These are phyloP conservation scores for Plasmodium cynomolgi DNA, from an alignment of 169 alveolate species.

Conservation along the genomic window DNA sequence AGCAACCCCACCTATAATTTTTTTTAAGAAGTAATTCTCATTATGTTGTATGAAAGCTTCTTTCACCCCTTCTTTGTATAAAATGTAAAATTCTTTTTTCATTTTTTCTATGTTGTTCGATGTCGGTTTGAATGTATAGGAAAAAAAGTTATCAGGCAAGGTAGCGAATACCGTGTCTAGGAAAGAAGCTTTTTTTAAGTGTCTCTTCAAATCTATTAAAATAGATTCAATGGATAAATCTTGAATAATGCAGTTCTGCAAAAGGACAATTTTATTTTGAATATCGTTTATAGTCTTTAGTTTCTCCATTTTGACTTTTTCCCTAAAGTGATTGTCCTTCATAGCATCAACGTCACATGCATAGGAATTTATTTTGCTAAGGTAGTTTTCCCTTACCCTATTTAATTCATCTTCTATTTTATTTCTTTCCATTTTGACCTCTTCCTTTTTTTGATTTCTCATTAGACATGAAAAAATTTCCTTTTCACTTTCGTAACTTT, in stretches of 20 bases:
- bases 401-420: conserved; percentile 20
- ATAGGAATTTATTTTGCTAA: conserved; percentile 54
- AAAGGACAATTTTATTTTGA: conserved; percentile 22
- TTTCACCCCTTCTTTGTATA: conserved; percentile 48
- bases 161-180: conserved; percentile 16
- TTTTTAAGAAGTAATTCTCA: conserved; percentile 27
- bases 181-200: conserved; percentile 31
- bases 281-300: conserved; percentile 34
- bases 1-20: neutral
- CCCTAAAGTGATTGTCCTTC: conserved; percentile 9
- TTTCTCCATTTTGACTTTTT: conserved; percentile 13
- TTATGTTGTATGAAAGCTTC: conserved; percentile 49
- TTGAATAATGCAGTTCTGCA: conserved; percentile 70
- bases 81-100: conserved; percentile 53
- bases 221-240: conserved; percentile 48
- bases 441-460: conserved; percentile 18
- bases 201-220: conserved; percentile 20
- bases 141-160: conserved; percentile 41
- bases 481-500: conserved; percentile 51
- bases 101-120: conserved; percentile 27
- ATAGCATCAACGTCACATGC: conserved; percentile 50
- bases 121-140: conserved; percentile 34
- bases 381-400: conserved; percentile 27
- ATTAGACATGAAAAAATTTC: conserved; percentile 12
- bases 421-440: conserved; percentile 39